Evolutionary conservation across 202 grass and related monocot genomes (phyloP).

Genomic region (Panicum hallii): DNA sequence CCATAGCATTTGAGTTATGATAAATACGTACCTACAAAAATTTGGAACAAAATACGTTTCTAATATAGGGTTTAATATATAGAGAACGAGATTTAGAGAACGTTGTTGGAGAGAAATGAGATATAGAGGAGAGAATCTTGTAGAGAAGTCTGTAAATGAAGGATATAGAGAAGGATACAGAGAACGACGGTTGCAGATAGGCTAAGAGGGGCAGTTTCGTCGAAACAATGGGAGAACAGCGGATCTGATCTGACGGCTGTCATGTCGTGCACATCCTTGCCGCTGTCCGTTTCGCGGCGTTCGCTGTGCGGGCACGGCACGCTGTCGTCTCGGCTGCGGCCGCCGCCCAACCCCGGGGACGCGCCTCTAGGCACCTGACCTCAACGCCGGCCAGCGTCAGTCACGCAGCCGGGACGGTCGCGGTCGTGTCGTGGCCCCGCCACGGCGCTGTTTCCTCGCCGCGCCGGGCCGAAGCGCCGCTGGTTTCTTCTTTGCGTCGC

Average conservation of each 20-base stretch:
- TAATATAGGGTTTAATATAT: too few relatives aligned
- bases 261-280: neutral
- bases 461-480: neutral
- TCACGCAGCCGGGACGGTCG: neutral
- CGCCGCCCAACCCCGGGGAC: neutral
- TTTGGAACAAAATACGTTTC: too few relatives aligned
- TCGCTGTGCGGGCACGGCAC: conserved; percentile 3
- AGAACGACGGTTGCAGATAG: too few relatives aligned
- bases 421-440: neutral
- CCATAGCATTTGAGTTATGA: too few relatives aligned
- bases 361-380: neutral
- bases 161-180: too few relatives aligned
- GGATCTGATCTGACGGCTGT: neutral
- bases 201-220: too few relatives aligned
- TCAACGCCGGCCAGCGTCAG: neutral
- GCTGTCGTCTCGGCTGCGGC: neutral
- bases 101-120: too few relatives aligned
- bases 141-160: too few relatives aligned
- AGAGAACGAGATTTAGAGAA: too few relatives aligned
- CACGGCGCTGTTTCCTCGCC: neutral
- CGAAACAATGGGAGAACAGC: too few relatives aligned
- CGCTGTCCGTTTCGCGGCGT: neutral
- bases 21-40: too few relatives aligned
- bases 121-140: too few relatives aligned
- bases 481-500: neutral